Evolutionary conservation across 306 rosid species (phyloP).

Genomic region (Dalbergia oliveri): DNA sequence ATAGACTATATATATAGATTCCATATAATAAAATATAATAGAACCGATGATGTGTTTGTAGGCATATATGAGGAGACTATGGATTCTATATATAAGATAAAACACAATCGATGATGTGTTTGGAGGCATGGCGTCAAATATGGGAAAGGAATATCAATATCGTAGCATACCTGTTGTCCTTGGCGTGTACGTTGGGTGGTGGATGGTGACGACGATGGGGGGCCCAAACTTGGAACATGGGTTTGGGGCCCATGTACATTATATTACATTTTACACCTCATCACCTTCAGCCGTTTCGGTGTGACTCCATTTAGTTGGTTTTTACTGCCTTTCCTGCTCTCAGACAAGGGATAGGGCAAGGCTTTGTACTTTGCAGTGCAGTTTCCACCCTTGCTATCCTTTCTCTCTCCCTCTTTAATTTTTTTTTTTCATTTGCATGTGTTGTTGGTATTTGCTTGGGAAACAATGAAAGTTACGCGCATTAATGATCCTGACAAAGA

Average conservation of each 20-base stretch:
- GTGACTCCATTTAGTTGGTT: not conserved
- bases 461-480: not conserved
- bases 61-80: constrained; percentile 3
- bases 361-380: not conserved
- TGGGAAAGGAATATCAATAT: constrained; percentile 43
- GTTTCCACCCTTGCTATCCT: not conserved
- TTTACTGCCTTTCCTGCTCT: constrained; percentile 31
- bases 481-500: not conserved
- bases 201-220: constrained; percentile 62
- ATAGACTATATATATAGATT: not conserved
- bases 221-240: constrained; percentile 45
- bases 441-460: constrained; percentile 15
- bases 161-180: constrained; percentile 60
- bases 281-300: not conserved
- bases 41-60: constrained; percentile 2
- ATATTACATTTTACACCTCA: not conserved
- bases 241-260: constrained; percentile 25
- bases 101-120: constrained; percentile 4
- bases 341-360: constrained; percentile 1
- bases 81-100: constrained; percentile 28
- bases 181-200: constrained; percentile 76
- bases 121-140: constrained; percentile 28
- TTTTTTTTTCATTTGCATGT: not conserved
- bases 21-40: constrained; percentile 7
- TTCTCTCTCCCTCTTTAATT: not conserved